Percentiles rank a stretch among this genome's conserved stretches.
These are phyloP conservation scores for Pseudonitzschia delicatissima DNA, from an alignment of 108 stramenopile genomes.

Conservation along the genomic window DNA sequence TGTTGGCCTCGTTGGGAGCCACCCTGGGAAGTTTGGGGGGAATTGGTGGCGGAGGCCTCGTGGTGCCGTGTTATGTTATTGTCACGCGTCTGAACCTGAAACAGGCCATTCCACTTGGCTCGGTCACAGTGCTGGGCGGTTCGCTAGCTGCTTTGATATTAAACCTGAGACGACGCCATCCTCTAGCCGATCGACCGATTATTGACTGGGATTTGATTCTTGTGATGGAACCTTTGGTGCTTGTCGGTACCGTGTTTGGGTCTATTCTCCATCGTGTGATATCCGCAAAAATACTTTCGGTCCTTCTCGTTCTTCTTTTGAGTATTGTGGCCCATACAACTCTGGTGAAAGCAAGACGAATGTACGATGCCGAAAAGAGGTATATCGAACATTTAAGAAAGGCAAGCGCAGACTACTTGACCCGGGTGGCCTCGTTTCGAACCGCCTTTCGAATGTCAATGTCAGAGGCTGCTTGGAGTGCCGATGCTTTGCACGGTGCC, in stretches of 20 bases:
- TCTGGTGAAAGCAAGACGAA: constrained; percentile 76
- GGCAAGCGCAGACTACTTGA: constrained; percentile 30
- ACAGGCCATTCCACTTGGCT: constrained; percentile 88
- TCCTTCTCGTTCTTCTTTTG: constrained; percentile 78
- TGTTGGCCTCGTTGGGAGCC: constrained; percentile 75
- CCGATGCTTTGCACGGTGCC: constrained; percentile 20
- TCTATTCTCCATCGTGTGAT: constrained; percentile 84
- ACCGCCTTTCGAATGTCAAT: constrained; percentile 20
- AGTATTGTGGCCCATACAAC: constrained; percentile 80
- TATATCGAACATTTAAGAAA: constrained; percentile 42
- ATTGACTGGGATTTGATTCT: constrained; percentile 98
- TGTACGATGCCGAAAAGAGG: constrained; percentile 81
- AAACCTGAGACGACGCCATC: constrained; percentile 87
- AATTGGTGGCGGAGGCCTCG: constrained; percentile 85
- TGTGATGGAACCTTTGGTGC: constrained; percentile 94
- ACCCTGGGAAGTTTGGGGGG: constrained; percentile 93
- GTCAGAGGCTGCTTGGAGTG: constrained; percentile 25
- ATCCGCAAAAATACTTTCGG: constrained; percentile 77
- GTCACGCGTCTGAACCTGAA: constrained; percentile 81
- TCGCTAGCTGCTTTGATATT: constrained; percentile 79
- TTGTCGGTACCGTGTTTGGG: constrained; percentile 89
- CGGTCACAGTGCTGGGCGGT: constrained; percentile 92
- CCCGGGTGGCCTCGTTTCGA: constrained; percentile 15
- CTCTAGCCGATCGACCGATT: constrained; percentile 79
- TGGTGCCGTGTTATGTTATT: constrained; percentile 93